A percentile compares a stretch with the other conserved stretches of the same genome.
Evolutionary conservation across 495 filamentous ascomycete genomes (phyloP).

Genomic region (Lasiosphaeria miniovina): DNA sequence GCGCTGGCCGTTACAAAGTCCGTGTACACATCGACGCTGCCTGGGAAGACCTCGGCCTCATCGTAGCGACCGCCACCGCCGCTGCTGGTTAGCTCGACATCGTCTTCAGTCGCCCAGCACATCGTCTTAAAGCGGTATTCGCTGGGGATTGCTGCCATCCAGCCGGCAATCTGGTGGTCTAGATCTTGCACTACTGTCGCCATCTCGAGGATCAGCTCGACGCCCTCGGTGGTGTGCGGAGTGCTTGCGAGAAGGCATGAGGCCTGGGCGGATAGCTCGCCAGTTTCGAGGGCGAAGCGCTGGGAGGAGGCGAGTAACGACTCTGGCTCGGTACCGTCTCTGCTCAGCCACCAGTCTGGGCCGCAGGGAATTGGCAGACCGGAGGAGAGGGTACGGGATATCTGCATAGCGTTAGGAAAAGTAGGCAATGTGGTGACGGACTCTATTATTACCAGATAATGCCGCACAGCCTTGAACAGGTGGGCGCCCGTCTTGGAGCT

Average conservation of each 20-base stretch:
- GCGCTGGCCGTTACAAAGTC: conserved; percentile 47
- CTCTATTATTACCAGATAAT: conserved; percentile 41
- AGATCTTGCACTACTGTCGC: conserved; percentile 34
- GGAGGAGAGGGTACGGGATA: conserved; percentile 43
- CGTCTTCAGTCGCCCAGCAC: conserved; percentile 45
- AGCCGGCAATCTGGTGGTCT: conserved; percentile 42
- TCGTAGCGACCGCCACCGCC: conserved; percentile 26
- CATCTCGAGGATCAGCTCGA: conserved; percentile 35
- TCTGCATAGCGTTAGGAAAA: conserved; percentile 21
- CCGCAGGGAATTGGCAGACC: conserved; percentile 39
- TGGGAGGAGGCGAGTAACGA: conserved; percentile 35
- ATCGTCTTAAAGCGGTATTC: conserved; percentile 39
- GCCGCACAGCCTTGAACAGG: conserved; percentile 49
- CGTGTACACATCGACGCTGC: conserved; percentile 49
- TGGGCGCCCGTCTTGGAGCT: conserved; percentile 42
- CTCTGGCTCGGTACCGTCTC: conserved; percentile 31
- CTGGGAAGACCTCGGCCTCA: conserved; percentile 47
- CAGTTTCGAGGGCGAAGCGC: conserved; percentile 39
- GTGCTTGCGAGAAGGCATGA: conserved; percentile 32
- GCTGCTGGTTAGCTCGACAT: conserved; percentile 20
- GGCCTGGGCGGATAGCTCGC: conserved; percentile 42
- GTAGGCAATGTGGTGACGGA: not conserved
- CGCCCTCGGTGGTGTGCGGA: conserved; percentile 31
- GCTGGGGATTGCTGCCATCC: conserved; percentile 38
- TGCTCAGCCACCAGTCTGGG: conserved; percentile 46